Evolutionary conservation across 176 grass and related monocot genomes (phyloP).

Genomic region (Saccharum spontaneum): DNA sequence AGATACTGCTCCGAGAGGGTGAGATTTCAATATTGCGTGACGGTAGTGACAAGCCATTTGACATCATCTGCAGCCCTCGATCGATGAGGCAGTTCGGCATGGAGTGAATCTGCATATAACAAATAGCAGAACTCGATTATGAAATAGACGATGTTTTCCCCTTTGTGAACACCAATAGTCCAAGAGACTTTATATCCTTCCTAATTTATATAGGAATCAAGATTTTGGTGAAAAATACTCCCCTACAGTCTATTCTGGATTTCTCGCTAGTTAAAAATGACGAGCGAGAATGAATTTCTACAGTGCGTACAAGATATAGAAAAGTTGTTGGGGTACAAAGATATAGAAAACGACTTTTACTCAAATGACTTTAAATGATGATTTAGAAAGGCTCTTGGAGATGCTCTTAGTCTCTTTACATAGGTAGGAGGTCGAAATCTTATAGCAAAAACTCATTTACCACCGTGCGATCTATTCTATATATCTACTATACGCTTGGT

Average conservation of each 20-base stretch:
- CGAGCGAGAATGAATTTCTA: no score
- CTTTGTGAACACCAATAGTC: not conserved
- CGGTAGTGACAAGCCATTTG: slow-evolving; percentile 43
- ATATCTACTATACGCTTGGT: not conserved
- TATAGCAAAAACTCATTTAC: not conserved
- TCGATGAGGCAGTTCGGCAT: slow-evolving; percentile 37
- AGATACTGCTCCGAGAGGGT: slow-evolving; percentile 60
- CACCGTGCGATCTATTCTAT: not conserved
- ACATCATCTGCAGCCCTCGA: slow-evolving; percentile 41
- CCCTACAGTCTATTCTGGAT: no score
- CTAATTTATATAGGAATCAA: no score
- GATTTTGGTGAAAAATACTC: no score
- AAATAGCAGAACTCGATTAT: not conserved
- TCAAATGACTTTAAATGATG: no score
- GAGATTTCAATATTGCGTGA: slow-evolving; percentile 68
- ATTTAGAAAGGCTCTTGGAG: no score
- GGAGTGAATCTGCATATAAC: slow-evolving; percentile 43
- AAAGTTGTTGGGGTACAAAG: no score
- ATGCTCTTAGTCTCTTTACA: no score
- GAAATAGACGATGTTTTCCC: not conserved
- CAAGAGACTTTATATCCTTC: not conserved
- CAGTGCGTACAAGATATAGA: no score
- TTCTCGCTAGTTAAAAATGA: no score
- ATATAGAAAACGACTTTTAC: no score
- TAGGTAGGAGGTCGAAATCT: not conserved